A percentile compares a stretch with the other conserved stretches of the same genome.
Evolutionary conservation across 2,329 filamentous ascomycete genomes (phyloP).

Genomic region (Metarhizium anisopliae): DNA sequence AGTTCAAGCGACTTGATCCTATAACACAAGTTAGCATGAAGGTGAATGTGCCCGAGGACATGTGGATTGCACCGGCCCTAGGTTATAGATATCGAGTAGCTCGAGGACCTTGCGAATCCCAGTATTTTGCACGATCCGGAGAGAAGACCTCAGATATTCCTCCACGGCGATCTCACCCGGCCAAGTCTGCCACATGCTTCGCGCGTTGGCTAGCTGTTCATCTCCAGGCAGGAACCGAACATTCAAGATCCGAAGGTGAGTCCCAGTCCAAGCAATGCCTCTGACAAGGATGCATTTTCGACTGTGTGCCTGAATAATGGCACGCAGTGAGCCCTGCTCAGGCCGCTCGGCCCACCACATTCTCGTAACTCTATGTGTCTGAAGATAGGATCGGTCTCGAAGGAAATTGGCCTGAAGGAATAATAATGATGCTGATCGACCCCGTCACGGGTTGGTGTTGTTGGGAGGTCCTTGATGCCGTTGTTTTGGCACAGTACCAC

Average conservation of each 20-base stretch:
- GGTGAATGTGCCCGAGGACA: not conserved
- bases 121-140: not conserved
- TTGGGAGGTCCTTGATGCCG: no score
- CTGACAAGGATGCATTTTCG: not conserved
- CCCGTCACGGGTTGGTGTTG: no score
- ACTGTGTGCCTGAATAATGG: not conserved
- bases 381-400: no score
- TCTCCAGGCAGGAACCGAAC: not conserved
- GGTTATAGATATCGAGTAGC: not conserved
- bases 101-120: not conserved
- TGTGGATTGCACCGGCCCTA: not conserved
- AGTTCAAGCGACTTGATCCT: not conserved
- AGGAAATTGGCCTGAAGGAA: no score
- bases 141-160: not conserved
- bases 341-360: not conserved
- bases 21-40: not conserved
- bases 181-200: not conserved
- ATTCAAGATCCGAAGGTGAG: not conserved
- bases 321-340: not conserved
- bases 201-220: not conserved
- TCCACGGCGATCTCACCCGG: not conserved
- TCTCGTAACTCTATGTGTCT: not conserved
- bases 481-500: no score
- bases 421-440: no score
- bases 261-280: not conserved